phyloP scores from a whole-genome alignment of 768 basidiomycete species.

The Amanita brunnescens region DNA sequence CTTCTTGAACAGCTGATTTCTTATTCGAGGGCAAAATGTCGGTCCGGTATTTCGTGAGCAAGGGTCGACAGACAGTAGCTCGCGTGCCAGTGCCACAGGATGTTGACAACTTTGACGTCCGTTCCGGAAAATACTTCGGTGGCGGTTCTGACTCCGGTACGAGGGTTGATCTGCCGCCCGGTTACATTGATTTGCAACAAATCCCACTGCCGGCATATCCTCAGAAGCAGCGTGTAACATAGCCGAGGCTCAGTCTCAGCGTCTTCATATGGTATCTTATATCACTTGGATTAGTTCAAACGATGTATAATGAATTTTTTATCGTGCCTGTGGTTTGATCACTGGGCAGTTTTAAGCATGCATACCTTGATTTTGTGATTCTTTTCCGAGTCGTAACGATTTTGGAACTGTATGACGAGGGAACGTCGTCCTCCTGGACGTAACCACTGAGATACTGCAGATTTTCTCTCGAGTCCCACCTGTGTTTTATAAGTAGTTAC shows the following conservation, averaged over 20 bases:
- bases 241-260: not conserved
- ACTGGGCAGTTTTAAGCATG: no score
- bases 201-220: conserved; percentile 4
- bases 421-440: no score
- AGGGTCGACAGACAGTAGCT: not conserved
- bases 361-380: no score
- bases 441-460: no score
- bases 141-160: not conserved
- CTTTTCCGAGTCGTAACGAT: no score
- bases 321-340: no score
- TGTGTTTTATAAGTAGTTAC: no score
- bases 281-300: no score
- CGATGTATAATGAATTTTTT: no score
- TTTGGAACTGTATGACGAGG: no score
- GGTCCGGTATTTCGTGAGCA: conserved; percentile 1
- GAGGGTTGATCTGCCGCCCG: not conserved
- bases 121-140: not conserved
- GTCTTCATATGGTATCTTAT: no score
- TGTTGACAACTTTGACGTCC: not conserved
- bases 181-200: not conserved
- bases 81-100: not conserved
- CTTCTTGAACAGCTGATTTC: conserved; percentile 14
- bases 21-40: conserved; percentile 1
- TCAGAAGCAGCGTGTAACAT: not conserved
- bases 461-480: no score